Percentiles rank a stretch among this genome's conserved stretches.
phyloP scores from a whole-genome alignment of 352 stramenopile genomes.

The Globisporangium takayamanum region DNA sequence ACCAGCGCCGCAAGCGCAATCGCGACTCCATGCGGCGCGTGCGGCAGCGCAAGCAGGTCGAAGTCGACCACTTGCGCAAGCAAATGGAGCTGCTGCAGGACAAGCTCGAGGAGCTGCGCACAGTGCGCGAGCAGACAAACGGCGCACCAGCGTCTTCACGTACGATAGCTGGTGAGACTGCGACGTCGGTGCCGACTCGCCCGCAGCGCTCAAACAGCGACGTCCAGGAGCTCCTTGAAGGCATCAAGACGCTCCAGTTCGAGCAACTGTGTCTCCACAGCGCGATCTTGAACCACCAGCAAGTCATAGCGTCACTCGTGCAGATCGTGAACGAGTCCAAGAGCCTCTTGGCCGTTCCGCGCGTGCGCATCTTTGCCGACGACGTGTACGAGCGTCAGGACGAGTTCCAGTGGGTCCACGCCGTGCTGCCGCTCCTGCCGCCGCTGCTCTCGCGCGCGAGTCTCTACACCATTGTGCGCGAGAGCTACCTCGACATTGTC shows the following conservation, averaged over 20 bases:
- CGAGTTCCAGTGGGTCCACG: slow-evolving; percentile 15
- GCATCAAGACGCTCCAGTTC: slow-evolving; percentile 12
- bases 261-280: slow-evolving; percentile 7
- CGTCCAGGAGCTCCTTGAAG: slow-evolving; percentile 9
- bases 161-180: background rate
- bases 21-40: slow-evolving; percentile 27
- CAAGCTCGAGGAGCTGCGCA: slow-evolving; percentile 3
- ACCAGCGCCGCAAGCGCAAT: slow-evolving; percentile 21
- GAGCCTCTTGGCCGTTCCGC: background rate
- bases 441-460: slow-evolving; percentile 8
- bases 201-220: slow-evolving; percentile 7
- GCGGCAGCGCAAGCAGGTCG: slow-evolving; percentile 17
- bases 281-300: slow-evolving; percentile 5
- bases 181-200: background rate
- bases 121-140: background rate
- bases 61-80: slow-evolving; percentile 8
- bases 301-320: slow-evolving; percentile 4
- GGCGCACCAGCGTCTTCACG: background rate
- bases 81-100: slow-evolving; percentile 12
- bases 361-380: background rate
- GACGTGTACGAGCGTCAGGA: slow-evolving; percentile 1
- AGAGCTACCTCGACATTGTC: slow-evolving; percentile 12
- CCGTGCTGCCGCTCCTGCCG: slow-evolving; percentile 14
- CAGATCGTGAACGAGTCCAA: slow-evolving; percentile 8
- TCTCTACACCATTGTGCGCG: slow-evolving; percentile 3